These are phyloP conservation scores for Eryngium alpinum DNA, from an alignment of 140 eudicot species.

Conservation along the genomic window DNA sequence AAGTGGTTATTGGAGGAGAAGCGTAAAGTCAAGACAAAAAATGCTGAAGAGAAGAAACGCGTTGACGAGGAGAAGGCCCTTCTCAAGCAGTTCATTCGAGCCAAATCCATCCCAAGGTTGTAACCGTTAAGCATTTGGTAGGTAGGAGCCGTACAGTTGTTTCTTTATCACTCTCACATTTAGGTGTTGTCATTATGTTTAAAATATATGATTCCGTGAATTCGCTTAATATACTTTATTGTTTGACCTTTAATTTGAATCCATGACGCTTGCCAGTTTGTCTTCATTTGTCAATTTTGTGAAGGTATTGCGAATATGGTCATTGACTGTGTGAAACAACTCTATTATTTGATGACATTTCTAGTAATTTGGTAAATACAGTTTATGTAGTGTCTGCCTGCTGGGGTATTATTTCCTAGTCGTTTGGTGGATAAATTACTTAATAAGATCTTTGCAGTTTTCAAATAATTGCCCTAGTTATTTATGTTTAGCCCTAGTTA, in stretches of 20 bases:
- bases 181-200: background rate
- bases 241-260: background rate
- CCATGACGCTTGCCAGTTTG: background rate
- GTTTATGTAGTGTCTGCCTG: too few species aligned
- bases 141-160: background rate
- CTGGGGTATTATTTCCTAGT: too few species aligned
- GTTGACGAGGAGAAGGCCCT: slow-evolving; percentile 90
- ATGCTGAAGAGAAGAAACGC: slow-evolving; percentile 61
- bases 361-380: too few species aligned
- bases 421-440: too few species aligned
- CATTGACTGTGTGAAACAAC: too few species aligned
- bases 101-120: slow-evolving; percentile 65
- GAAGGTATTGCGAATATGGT: too few species aligned
- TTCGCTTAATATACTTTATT: background rate
- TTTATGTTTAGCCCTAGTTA: too few species aligned
- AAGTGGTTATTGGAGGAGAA: slow-evolving; percentile 95
- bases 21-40: slow-evolving; percentile 69
- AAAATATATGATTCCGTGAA: background rate
- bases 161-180: background rate
- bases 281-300: background rate
- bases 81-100: slow-evolving; percentile 78
- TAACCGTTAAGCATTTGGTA: slow-evolving; percentile 24
- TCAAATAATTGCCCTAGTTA: too few species aligned
- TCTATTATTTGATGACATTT: too few species aligned
- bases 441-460: too few species aligned